Evolutionary conservation across 1,139 yeast genomes (phyloP), one percentile per base, ranked within the genome.

Genomic region (Diutina siamensis): DNA sequence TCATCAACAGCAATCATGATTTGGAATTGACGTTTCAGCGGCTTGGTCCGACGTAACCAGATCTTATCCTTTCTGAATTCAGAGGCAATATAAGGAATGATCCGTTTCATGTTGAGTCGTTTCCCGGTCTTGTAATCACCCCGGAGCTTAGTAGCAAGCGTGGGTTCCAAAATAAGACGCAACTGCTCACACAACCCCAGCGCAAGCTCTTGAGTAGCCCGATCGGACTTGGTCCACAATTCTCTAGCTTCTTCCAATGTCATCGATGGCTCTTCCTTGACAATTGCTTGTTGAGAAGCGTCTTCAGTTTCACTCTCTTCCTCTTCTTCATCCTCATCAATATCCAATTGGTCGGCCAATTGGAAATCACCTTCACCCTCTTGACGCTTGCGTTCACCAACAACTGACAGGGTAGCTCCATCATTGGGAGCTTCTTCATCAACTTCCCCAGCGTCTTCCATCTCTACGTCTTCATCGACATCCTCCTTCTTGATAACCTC

Each of bases 101-200:
- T 94, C 54, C 97, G 74, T 71, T 89, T 92, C 97, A 94, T 89
- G 63, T 94, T 94, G 57, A 94, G 74, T 53, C 98, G 74, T 63
- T 94, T 94, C 62, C 99, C 99, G 1, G 97, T 89, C 64, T 89
- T 88, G 65, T 87, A 94, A 62, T 94, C 98, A 56, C 99, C 99
- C 52, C 78, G 80, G 49, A 94, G 71, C 61, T 92, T 92, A 2
- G 98, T 92, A 13, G 97, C 95, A 51, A 86, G 69, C 0, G 98
- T 92, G 4, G 99, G 99, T 58, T 92, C 98, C 55, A 94, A 69
- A 57, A 94, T 92, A 51, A 94, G 74, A 45, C 98, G 74, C 51
- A 94, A 71, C 62, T 94, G 98, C 64, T 94, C 99, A 60, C 95
- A 83, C 44, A 94, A 69, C 22, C 88, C 81, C 2, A 95, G 78